Evolutionary conservation across 1,284 basidiomycete species (phyloP), one percentile per base, ranked within the genome.

Genomic region (Ustilago hordei): DNA sequence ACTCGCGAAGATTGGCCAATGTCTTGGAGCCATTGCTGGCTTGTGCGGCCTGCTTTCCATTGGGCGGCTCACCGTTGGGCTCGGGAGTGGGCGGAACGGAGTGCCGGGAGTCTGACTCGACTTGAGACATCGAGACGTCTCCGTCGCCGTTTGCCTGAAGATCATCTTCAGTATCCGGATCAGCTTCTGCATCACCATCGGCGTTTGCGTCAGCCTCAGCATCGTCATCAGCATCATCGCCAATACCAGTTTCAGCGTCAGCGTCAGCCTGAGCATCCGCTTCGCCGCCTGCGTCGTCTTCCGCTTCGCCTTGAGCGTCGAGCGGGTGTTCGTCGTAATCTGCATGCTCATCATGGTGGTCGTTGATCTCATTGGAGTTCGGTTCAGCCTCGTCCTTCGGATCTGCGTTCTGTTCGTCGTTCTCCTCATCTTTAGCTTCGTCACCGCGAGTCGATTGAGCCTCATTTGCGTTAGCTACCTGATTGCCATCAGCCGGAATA

Each of bases 1-100:
- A 71, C 4, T 72, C 69, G 15, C 74, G 65, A 13, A 69, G 31
- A 8, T 52, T 55, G 17, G 67, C 64, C 41, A 57, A 35, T 38
- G 19, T 7, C 43, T 59, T 70, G 17, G 50, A 8, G 12, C 23
- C 43, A 48, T 47, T 61, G 48, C 12, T 65, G 36, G 50, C 45
- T 2, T 47, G 55, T 6, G 55, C 43, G 11, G 58, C 63, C 36
- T 50, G 64, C 19, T 50, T 17, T 17, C 23, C 55, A 32, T 34
- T 61, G 11, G 55, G 31, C 41, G 23, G 53, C 45, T 59, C 61
- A 53, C 19, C 23, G 61, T 47, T 64, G 15, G 58, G 57, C 31
- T 70, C 69, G 6, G 69, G 59, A 8, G 69, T 61, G 0, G 59
- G 55, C 13, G 62, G 62, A 11, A 61, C 58, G 17, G 62, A 64